phyloP scores from a whole-genome alignment of 805 yeast genomes.

The Teunomyces atbi region DNA sequence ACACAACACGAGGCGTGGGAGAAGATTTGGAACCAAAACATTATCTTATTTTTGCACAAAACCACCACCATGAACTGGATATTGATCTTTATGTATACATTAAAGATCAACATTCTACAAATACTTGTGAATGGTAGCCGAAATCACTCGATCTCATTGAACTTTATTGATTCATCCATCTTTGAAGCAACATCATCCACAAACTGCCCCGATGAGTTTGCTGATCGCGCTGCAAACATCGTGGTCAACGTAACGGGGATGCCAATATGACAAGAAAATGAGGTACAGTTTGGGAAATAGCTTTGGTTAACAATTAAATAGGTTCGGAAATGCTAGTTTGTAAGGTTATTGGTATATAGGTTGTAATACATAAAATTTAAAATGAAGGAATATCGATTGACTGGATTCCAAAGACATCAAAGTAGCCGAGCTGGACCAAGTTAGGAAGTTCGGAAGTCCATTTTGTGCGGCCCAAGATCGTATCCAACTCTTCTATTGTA shows the following conservation, averaged over 20 bases:
- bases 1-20: neutral
- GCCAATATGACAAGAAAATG: constrained; percentile 15
- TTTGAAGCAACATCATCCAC: constrained; percentile 28
- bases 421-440: constrained; percentile 27
- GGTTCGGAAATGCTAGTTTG: neutral
- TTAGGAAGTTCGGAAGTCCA: constrained; percentile 31
- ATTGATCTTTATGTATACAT: constrained; percentile 30
- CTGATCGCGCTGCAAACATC: constrained; percentile 18
- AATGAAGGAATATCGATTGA: neutral
- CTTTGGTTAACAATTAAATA: neutral
- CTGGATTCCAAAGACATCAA: constrained; percentile 17
- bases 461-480: constrained; percentile 26
- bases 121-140: constrained; percentile 34
- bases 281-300: neutral
- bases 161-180: constrained; percentile 33
- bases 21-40: neutral
- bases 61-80: constrained; percentile 30
- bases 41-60: neutral
- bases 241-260: constrained; percentile 32
- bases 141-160: constrained; percentile 29
- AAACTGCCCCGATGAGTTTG: constrained; percentile 20
- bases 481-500: constrained; percentile 25
- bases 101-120: constrained; percentile 38
- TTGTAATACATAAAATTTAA: neutral
- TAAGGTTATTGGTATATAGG: neutral